These are phyloP conservation scores for Aristolochia fimbriata DNA, from an alignment of 164 flowering plant species.

Conservation along the genomic window DNA sequence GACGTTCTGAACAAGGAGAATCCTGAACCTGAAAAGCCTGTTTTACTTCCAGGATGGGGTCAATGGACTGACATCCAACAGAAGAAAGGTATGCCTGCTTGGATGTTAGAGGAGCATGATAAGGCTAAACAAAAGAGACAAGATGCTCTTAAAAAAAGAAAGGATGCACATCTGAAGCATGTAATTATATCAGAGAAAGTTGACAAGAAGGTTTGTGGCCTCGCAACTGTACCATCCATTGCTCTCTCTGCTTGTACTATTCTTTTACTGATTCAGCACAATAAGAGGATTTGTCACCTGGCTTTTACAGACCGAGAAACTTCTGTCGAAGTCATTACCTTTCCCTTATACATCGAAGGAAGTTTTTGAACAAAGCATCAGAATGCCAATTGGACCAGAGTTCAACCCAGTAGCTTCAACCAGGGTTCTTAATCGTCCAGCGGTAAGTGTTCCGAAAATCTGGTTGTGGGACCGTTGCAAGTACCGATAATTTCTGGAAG, in stretches of 20 bases:
- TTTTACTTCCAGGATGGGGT: constrained; percentile 91
- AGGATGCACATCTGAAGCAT: constrained; percentile 71
- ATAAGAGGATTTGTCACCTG: not conserved
- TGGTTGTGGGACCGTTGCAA: not conserved
- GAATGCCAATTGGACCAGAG: constrained; percentile 94
- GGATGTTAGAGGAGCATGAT: constrained; percentile 75
- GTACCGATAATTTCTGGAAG: no score
- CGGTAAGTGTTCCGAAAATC: constrained; percentile 28
- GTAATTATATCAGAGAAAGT: constrained; percentile 80
- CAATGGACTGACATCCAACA: constrained; percentile 75
- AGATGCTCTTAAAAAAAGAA: constrained; percentile 60
- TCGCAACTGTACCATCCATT: not conserved
- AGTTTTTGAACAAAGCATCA: constrained; percentile 62
- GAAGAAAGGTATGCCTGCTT: constrained; percentile 73
- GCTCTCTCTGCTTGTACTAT: not conserved
- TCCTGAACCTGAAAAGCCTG: constrained; percentile 88
- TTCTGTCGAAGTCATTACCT: constrained; percentile 57
- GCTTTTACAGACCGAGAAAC: constrained; percentile 62
- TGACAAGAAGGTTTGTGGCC: constrained; percentile 61
- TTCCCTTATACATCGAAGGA: constrained; percentile 69
- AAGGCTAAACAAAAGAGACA: constrained; percentile 60
- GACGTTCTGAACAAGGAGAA: constrained; percentile 67
- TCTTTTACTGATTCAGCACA: not conserved
- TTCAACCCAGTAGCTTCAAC: constrained; percentile 61
- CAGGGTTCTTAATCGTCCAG: constrained; percentile 65